phyloP scores from a whole-genome alignment of 257 asterid species.

The Cynanchum wilfordii region DNA sequence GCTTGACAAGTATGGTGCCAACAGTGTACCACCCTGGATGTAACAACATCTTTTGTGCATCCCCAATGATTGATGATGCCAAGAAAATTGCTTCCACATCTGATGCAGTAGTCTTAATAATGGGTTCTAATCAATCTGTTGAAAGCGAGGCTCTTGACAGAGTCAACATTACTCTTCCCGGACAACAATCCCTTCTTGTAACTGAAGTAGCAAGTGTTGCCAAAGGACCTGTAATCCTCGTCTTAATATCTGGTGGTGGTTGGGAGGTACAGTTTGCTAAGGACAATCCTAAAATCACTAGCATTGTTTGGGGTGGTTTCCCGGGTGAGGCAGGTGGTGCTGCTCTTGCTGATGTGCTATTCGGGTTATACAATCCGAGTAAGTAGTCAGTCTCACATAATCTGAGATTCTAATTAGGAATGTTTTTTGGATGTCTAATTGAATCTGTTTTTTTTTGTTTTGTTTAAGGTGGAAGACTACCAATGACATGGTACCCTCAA shows the following conservation, averaged over 20 bases:
- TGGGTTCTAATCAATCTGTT: slow-evolving; percentile 76
- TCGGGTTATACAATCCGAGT: slow-evolving; percentile 77
- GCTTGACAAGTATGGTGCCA: slow-evolving; percentile 43
- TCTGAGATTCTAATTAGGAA: too few relatives aligned
- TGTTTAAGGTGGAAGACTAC: slow-evolving; percentile 62
- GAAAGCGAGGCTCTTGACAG: slow-evolving; percentile 61
- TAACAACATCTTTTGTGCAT: slow-evolving; percentile 39
- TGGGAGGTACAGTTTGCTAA: slow-evolving; percentile 77
- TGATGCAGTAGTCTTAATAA: slow-evolving; percentile 69
- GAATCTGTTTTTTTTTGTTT: not conserved
- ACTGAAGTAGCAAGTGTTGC: slow-evolving; percentile 60
- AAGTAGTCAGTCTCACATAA: slow-evolving; percentile 39
- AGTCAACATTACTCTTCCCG: slow-evolving; percentile 72
- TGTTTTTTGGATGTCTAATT: too few relatives aligned
- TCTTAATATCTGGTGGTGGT: slow-evolving; percentile 86
- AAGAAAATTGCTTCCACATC: slow-evolving; percentile 51
- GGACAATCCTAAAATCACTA: slow-evolving; percentile 53
- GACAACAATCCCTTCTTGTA: slow-evolving; percentile 60
- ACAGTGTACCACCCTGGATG: slow-evolving; percentile 64
- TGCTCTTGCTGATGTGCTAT: slow-evolving; percentile 66
- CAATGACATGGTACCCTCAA: slow-evolving; percentile 94
- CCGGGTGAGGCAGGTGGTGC: slow-evolving; percentile 98
- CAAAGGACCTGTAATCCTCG: slow-evolving; percentile 81
- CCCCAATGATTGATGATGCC: slow-evolving; percentile 51
- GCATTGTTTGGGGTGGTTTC: slow-evolving; percentile 89